Evolutionary conservation across 306 rosid species (phyloP).

Genomic region (Vigna unguiculata): DNA sequence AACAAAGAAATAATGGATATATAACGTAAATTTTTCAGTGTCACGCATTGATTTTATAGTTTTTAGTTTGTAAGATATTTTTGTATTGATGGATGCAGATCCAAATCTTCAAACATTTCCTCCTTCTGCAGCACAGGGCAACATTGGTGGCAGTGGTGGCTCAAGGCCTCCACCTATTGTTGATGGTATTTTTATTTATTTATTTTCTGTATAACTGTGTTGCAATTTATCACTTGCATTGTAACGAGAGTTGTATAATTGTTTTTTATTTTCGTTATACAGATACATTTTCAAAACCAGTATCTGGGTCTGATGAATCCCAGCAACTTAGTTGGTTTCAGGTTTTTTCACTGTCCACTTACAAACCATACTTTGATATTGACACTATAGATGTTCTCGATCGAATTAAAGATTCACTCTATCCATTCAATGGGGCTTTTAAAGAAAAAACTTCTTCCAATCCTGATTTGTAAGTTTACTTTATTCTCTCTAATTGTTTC

Average conservation of each 20-base stretch:
- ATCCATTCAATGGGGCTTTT: constrained; percentile 78
- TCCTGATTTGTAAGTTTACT: constrained; percentile 77
- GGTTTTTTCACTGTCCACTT: constrained; percentile 59
- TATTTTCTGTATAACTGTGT: not conserved
- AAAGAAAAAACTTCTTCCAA: constrained; percentile 70
- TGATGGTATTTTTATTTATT: constrained; percentile 59
- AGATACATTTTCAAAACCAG: constrained; percentile 79
- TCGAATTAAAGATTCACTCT: constrained; percentile 76
- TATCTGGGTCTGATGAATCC: constrained; percentile 68
- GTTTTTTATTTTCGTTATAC: constrained; percentile 35
- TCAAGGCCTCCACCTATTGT: constrained; percentile 73
- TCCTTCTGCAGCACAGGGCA: constrained; percentile 70
- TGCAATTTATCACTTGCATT: not conserved
- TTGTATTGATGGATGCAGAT: constrained; percentile 47
- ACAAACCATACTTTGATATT: constrained; percentile 77
- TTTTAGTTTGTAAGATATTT: not conserved
- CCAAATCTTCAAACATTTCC: constrained; percentile 78
- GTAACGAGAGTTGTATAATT: constrained; percentile 24
- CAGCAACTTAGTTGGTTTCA: constrained; percentile 76
- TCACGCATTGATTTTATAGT: not conserved
- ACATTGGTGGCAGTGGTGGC: constrained; percentile 62
- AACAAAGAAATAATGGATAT: not conserved
- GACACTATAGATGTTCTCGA: constrained; percentile 74
- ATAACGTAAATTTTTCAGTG: not conserved
- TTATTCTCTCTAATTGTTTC: constrained; percentile 4